Evolutionary conservation across 306 rosid species (phyloP).

Genomic region (Bauhinia variegata): DNA sequence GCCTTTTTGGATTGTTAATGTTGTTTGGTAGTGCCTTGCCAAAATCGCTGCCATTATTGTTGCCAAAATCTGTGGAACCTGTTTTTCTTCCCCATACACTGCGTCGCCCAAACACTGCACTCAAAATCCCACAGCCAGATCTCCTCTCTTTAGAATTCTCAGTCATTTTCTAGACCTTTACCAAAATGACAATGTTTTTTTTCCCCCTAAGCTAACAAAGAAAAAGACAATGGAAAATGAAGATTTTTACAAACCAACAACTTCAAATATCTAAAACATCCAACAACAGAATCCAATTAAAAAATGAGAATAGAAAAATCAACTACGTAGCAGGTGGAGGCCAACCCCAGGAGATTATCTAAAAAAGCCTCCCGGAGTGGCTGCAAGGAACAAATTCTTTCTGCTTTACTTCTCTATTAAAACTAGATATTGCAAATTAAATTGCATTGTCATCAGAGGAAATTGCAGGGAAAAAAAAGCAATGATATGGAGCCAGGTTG

Average conservation of each 20-base stretch:
- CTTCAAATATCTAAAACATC: not conserved
- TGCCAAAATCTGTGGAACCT: no score
- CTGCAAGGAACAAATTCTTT: constrained; percentile 18
- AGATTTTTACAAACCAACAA: not conserved
- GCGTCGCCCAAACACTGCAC: constrained; percentile 61
- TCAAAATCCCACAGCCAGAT: constrained; percentile 72
- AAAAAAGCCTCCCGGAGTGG: constrained; percentile 48
- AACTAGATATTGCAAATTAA: constrained; percentile 19
- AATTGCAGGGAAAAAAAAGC: constrained; percentile 24
- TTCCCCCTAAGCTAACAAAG: not conserved
- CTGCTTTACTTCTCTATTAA: constrained; percentile 4
- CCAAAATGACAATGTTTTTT: not conserved
- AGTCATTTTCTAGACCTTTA: constrained; percentile 54
- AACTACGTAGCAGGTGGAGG: not conserved
- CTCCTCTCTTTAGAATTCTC: constrained; percentile 58
- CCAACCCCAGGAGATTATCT: constrained; percentile 46
- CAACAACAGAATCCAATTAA: not conserved
- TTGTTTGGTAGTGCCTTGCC: constrained; percentile 42
- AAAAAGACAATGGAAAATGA: not conserved
- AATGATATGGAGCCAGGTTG: not conserved
- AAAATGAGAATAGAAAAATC: not conserved
- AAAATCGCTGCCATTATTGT: constrained; percentile 15
- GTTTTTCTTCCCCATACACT: constrained; percentile 45
- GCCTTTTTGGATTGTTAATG: constrained; percentile 49
- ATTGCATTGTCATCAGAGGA: not conserved